Evolutionary conservation across 1,284 basidiomycete genomes (phyloP).

Genomic region (Ustilago shanxiensis): DNA sequence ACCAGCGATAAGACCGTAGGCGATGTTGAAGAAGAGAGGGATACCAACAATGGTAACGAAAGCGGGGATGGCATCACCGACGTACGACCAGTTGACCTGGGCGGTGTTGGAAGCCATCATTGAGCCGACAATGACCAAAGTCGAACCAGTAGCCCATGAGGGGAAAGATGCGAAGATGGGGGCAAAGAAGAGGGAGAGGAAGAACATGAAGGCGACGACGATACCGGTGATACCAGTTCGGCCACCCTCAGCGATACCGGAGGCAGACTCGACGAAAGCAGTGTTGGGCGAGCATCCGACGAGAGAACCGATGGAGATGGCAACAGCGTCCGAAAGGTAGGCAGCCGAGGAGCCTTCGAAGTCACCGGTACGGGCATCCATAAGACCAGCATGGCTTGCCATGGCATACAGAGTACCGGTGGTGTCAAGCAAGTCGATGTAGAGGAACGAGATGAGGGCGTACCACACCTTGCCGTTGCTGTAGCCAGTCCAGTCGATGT

Average conservation of each 20-base stretch:
- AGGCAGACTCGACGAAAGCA: conserved; percentile 83
- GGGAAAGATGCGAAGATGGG: conserved; percentile 91
- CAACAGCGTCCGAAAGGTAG: conserved; percentile 78
- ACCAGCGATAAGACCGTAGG: conserved; percentile 88
- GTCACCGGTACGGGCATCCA: conserved; percentile 85
- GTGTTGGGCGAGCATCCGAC: conserved; percentile 89
- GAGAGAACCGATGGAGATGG: conserved; percentile 83
- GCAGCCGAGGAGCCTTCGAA: conserved; percentile 88
- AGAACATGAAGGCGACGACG: conserved; percentile 82
- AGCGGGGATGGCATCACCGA: conserved; percentile 81
- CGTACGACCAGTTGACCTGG: conserved; percentile 89
- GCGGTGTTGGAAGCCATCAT: conserved; percentile 89
- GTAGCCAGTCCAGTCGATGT: conserved; percentile 74
- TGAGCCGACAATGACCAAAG: conserved; percentile 86
- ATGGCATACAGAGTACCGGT: conserved; percentile 88
- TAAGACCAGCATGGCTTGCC: conserved; percentile 90
- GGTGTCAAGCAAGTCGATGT: conserved; percentile 77
- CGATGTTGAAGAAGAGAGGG: conserved; percentile 76
- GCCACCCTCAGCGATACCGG: conserved; percentile 79
- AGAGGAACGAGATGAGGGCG: conserved; percentile 84
- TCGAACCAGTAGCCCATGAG: conserved; percentile 87
- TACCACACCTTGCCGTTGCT: conserved; percentile 85
- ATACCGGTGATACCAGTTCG: conserved; percentile 88
- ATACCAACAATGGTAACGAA: conserved; percentile 54
- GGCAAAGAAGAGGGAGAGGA: conserved; percentile 87